Conservation (phyloP, 768 basidiomycete species). For the Termitomyces sp. region DNA sequence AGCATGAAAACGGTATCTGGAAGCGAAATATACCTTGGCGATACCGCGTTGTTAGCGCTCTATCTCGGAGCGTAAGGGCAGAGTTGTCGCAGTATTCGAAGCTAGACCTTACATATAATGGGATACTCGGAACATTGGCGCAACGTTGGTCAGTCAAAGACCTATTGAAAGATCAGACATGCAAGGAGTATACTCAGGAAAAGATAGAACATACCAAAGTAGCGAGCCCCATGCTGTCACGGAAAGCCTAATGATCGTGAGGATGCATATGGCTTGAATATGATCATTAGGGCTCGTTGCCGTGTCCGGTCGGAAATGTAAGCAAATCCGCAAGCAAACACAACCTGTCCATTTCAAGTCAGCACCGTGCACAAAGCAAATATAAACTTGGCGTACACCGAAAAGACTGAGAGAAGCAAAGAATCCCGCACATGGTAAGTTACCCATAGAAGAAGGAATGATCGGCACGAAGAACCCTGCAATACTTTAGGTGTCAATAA, state of each 20-base stretch:
- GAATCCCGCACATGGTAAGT: constrained; percentile 26
- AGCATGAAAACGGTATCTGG: neutral
- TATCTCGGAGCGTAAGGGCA: neutral
- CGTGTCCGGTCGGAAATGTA: constrained; percentile 38
- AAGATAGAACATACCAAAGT: constrained; percentile 24
- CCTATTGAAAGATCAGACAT: constrained; percentile 10
- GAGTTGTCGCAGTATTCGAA: neutral
- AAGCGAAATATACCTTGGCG: constrained; percentile 25
- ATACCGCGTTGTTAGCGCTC: constrained; percentile 20
- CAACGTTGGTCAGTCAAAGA: constrained; percentile 33
- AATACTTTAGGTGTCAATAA: neutral
- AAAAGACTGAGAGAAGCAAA: constrained; percentile 32
- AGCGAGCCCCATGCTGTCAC: constrained; percentile 33
- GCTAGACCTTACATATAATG: constrained; percentile 34
- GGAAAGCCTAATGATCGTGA: constrained; percentile 34
- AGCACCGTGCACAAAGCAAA: constrained; percentile 29
- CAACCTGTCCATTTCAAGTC: constrained; percentile 21
- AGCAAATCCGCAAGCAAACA: constrained; percentile 36
- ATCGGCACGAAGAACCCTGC: constrained; percentile 33
- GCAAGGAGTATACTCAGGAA: neutral
- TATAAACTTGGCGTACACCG: constrained; percentile 27
- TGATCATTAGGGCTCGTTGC: constrained; percentile 33
- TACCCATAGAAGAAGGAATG: constrained; percentile 35
- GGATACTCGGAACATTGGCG: constrained; percentile 34
- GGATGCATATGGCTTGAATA: constrained; percentile 29